Conservation (phyloP, 306 rosid genomes). For the Pachyrhizus erosus region DNA sequence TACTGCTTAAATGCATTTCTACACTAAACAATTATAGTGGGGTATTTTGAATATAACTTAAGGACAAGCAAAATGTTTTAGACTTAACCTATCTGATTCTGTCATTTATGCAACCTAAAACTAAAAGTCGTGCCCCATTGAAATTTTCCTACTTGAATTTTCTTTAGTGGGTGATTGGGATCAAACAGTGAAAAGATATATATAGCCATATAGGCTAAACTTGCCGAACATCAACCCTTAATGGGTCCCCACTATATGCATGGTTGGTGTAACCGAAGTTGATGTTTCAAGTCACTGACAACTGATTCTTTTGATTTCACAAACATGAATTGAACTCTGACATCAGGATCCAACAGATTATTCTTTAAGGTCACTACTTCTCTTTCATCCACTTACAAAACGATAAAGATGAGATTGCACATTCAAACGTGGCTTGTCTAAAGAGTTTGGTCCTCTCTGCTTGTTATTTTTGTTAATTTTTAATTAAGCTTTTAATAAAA, state of each 20-base stretch:
- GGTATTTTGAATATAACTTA: not conserved
- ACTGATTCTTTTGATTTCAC: not conserved
- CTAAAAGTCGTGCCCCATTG: slow-evolving; percentile 17
- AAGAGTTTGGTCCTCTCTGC: not conserved
- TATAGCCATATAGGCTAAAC: not conserved
- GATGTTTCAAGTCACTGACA: slow-evolving; percentile 41
- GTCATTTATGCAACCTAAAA: not conserved
- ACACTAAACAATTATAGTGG: not conserved
- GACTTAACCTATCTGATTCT: not conserved
- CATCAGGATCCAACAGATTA: slow-evolving; percentile 19
- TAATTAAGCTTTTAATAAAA: not conserved
- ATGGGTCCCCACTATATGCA: slow-evolving; percentile 21
- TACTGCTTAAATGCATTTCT: not conserved
- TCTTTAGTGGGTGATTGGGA: not conserved
- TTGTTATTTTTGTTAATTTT: not conserved
- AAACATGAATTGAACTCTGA: slow-evolving; percentile 36
- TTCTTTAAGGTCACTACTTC: not conserved
- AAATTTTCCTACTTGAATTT: slow-evolving; percentile 22
- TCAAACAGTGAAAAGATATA: slow-evolving; percentile 26
- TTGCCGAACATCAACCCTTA: not conserved
- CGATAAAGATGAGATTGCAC: slow-evolving; percentile 28
- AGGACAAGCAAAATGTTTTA: slow-evolving; percentile 4
- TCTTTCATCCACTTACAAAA: not conserved
- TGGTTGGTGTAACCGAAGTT: slow-evolving; percentile 43
- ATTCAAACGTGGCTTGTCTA: slow-evolving; percentile 23